A percentile compares a stretch with the other conserved stretches of the same genome.
Evolutionary conservation across 2,329 filamentous ascomycete genomes (phyloP).

Genomic region (Colletotrichum sp.): DNA sequence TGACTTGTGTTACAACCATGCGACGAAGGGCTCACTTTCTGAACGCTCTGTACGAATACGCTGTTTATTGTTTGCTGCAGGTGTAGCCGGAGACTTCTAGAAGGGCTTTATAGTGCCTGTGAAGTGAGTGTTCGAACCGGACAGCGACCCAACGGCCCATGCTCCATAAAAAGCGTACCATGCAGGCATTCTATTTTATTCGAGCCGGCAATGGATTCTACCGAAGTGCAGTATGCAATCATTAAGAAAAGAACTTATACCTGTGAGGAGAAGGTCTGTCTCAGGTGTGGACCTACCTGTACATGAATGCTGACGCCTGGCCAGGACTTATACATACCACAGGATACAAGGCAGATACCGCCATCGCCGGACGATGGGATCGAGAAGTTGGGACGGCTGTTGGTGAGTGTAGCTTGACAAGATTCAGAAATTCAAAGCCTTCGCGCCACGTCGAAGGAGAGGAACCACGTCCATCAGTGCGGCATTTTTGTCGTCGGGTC

Average conservation of each 20-base stretch:
- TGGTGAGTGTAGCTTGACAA: neutral
- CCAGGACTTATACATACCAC: accelerated
- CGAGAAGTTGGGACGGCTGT: neutral
- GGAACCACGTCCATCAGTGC: too few relatives aligned
- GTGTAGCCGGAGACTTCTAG: accelerated
- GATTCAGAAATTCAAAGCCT: neutral
- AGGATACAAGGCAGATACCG: accelerated
- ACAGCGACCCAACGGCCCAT: neutral
- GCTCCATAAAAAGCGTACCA: neutral
- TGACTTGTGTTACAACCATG: too few relatives aligned
- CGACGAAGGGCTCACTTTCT: too few relatives aligned
- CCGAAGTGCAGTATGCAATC: too few relatives aligned
- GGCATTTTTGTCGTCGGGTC: too few relatives aligned
- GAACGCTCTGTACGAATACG: too few relatives aligned
- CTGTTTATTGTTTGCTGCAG: neutral
- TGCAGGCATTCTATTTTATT: neutral
- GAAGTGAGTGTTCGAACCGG: accelerated
- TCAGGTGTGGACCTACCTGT: accelerated
- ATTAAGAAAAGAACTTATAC: neutral
- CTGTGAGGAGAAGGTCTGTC: neutral
- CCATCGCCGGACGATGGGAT: neutral
- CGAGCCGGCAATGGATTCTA: neutral
- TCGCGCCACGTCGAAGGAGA: accelerated
- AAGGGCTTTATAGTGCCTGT: accelerated
- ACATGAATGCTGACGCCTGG: neutral